A percentile compares a stretch with the other conserved stretches of the same genome.
These are phyloP conservation scores for Besnoitia besnoiti DNA, from an alignment of 169 alveolate genomes.

Conservation along the genomic window DNA sequence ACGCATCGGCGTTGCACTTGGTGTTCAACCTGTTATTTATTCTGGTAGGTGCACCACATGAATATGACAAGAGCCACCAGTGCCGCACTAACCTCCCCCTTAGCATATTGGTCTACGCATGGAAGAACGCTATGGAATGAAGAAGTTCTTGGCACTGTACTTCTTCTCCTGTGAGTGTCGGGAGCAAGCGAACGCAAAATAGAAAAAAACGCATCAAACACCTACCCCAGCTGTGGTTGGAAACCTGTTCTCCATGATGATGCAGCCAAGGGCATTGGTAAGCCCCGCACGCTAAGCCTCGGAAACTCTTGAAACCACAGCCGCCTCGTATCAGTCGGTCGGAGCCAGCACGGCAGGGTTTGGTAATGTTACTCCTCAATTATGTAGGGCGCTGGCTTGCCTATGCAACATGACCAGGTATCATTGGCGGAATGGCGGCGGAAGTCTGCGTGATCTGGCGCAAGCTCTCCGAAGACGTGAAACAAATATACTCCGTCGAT, in stretches of 20 bases:
- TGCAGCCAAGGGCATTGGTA: conserved; percentile 65
- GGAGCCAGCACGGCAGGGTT: conserved; percentile 67
- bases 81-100: background rate
- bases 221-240: conserved; percentile 62
- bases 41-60: conserved; percentile 20
- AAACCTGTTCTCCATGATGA: conserved; percentile 52
- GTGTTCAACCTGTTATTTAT: conserved; percentile 78
- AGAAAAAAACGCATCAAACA: background rate
- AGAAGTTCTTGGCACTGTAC: conserved; percentile 50
- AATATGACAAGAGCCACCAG: background rate
- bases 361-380: conserved; percentile 15
- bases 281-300: background rate
- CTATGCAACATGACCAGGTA: conserved; percentile 35
- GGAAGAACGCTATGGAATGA: conserved; percentile 47
- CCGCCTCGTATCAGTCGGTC: conserved; percentile 38
- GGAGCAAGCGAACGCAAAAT: background rate
- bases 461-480: conserved; percentile 53
- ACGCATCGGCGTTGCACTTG: conserved; percentile 79
- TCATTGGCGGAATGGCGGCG: conserved; percentile 57
- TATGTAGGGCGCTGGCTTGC: background rate
- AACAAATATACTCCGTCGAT: conserved; percentile 47
- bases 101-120: conserved; percentile 61
- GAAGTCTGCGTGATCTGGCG: conserved; percentile 58
- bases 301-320: background rate
- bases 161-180: conserved; percentile 49